phyloP scores from a whole-genome alignment of 2,329 filamentous ascomycete genomes.

The Ascochyta lentis region DNA sequence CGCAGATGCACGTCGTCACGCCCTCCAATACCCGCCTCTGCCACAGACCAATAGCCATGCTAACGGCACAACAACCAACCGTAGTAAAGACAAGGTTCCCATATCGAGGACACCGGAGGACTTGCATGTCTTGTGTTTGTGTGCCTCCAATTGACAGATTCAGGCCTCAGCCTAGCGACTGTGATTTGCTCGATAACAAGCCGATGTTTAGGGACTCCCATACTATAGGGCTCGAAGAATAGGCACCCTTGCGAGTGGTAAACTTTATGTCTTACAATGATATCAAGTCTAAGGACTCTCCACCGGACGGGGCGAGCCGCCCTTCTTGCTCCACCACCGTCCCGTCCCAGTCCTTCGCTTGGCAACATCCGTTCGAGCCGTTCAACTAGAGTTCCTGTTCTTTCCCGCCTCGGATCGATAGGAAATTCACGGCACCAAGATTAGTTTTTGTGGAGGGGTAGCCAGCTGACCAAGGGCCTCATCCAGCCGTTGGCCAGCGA shows the following conservation, averaged over 20 bases:
- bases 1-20: slow-evolving; percentile 17
- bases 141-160: slow-evolving; percentile 14
- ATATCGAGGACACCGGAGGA: slow-evolving; percentile 25
- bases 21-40: slow-evolving; percentile 10
- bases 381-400: neutral
- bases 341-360: slow-evolving; percentile 13
- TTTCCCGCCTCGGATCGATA: neutral
- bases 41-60: slow-evolving; percentile 13
- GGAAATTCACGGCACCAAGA: neutral
- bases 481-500: neutral
- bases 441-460: too few relatives aligned
- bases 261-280: slow-evolving; percentile 8
- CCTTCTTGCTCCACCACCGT: slow-evolving; percentile 13
- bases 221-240: neutral
- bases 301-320: slow-evolving; percentile 26
- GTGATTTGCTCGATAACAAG: slow-evolving; percentile 1
- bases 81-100: slow-evolving; percentile 1
- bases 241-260: neutral
- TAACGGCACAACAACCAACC: slow-evolving; percentile 1
- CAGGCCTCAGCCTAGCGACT: slow-evolving; percentile 21
- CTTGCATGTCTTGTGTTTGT: slow-evolving; percentile 13
- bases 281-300: slow-evolving; percentile 6
- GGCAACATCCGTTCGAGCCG: neutral
- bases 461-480: slow-evolving; percentile 7
- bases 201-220: neutral